Evolutionary conservation across 1,284 basidiomycete species (phyloP), one percentile per base, ranked within the genome.

Genomic region (Cystobasidium pallidum): DNA sequence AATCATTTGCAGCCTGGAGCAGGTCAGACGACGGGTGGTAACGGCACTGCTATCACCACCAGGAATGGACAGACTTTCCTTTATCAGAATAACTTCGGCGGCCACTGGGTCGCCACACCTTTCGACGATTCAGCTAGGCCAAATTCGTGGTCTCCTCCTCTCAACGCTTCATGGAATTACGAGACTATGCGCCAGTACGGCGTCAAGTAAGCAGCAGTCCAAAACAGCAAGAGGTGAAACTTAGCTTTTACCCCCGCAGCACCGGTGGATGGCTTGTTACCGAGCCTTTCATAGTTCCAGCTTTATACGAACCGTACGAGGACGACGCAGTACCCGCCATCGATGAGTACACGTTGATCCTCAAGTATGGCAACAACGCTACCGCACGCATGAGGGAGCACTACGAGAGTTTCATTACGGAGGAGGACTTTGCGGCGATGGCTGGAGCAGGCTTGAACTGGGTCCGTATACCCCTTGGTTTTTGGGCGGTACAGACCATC

Each of bases 401-500:
- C 80, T 93, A 93, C 79, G 82, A 86, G 63, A 91, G 88, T 0
- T 93, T 92, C 80, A 88, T 92, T 73, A 94, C 92, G 36, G 92
- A 95, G 80, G 81, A 88, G 78, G 93, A 95, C 82, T 89, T 96
- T 78, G 91, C 90, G n/a, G 84, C 91, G 79, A 95, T 96, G 64
- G 92, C 91, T n/a, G 89, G 86, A 2, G 92, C 93, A 3, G 93
- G 93, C 26, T 83, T 95, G 36, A 85, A 84, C 77, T 84, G 81
- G 80, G 83, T 94, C 66, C 86, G 92, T 45, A 81, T 95, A 1
- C 91, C 93, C 0, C 85, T 95, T 59, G 88, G 89, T 0, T 94
- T 85, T 82, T 95, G 93, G 92, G 89, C 90, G 11, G 88, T 95
- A 74, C 89, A 91, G 63, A 87, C 84, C 0, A 88, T 87, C 83